Base-by-base conservation (phyloP, 2,329 filamentous ascomycete genomes). In the Grosmannia huntii region DNA sequence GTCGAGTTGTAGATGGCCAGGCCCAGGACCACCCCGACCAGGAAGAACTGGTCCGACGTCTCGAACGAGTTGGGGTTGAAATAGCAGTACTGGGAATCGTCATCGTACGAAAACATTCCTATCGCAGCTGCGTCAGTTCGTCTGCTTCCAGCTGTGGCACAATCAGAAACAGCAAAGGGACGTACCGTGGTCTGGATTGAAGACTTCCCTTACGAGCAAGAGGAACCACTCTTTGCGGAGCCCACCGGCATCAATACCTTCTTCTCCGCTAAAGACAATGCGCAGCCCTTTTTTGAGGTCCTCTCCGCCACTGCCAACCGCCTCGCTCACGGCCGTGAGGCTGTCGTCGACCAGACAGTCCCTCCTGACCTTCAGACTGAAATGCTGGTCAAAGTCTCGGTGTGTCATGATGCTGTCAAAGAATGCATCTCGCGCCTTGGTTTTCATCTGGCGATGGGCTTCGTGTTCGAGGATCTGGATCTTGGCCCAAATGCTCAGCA, bases 201-300 rank as follows among this genome's bases (percentile, higher is more conserved):
- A 96, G 36, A 96, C 85, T 67, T 96, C 91, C 64, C 90, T 80
- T 54, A 94, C 85, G 25, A 96, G 79, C 60, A 96, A 79, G 55
- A 96, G 73, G 68, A 96, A 96, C 91, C 91, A 96, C 72, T 96
- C 91, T 70, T 96, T 96, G 59, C 90, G 83, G 58, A 95, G 76
- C 0, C 91, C 91, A 44, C 91, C 91, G 5, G 87, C 90, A 72
- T 96, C 91, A 55, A 96, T 84, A 5, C 91, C 91, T 70, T 96
- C 91, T 71, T 96, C 91, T 36, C 89, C 90, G 36, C 81, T 77
- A 64, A 96, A 96, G 60, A 87, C 84, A 60, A 96, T 94, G 21
- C 87, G 83, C 31, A 96, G 74, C 0, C 87, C 88, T 69, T 96
- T 96, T 70, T 96, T 96, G 68, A 95, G 85, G 62, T 96, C 90